Evolutionary conservation across 148 eudicot species (phyloP), one percentile per base, ranked within the genome.

Genomic region (Bassia scoparia): DNA sequence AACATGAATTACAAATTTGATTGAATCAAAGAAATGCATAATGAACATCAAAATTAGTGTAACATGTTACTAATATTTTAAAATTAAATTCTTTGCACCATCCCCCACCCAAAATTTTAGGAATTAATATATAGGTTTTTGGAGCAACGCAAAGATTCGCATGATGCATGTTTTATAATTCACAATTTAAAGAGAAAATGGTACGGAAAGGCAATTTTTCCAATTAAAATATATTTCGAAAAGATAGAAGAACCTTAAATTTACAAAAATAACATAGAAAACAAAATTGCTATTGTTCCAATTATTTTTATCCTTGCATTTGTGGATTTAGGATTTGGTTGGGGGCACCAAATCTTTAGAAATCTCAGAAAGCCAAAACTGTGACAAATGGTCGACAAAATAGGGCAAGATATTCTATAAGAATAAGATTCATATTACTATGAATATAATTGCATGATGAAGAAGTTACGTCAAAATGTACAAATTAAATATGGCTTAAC

Each of bases 271-370:
- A 46, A 52, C n/a, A 31, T 41, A 23, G 7, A n/a, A 68, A 68
- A 61, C 62, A 61, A 61, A 61, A 38, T 34, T 49, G 48, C 23
- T 59, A 50, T 27, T 67, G 41, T 46, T 61, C 53, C 50, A 43
- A 68, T 68, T 13, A 68, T 38, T 74, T 69, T 1, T 26, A 60
- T 65, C 70, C 33, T 69, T 38, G 59, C 44, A 55, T 64, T 68
- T 63, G 38, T 69, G 26, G 70, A 34, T 48, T 69, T 41, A 61
- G 26, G 70, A 44, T 56, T 69, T 53, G 62, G 74, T 78, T 79
- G 78, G 82, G 81, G 82, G 61, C 78, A 44, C 59, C 63, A 79
- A 62, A 79, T 79, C 82, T 69, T 71, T 72, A 61, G 27, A 61
- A 61, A 74, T 74, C 69, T 74, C 53, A 59, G 26, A 79, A 79